These are phyloP conservation scores for Flaveria floridana DNA, from an alignment of 140 eudicot genomes.

Conservation along the genomic window DNA sequence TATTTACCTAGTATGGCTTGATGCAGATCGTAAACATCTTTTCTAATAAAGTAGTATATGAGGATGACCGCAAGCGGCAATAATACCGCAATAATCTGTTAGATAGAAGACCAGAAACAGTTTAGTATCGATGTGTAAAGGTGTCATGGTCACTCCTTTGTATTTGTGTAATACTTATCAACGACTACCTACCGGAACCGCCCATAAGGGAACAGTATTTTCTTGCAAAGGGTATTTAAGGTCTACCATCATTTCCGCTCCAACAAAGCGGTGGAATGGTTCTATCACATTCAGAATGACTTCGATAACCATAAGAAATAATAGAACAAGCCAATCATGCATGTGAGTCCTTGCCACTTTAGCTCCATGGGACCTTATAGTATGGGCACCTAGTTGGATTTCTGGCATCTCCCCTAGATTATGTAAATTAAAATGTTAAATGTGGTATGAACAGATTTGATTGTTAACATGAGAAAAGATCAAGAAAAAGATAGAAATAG, in stretches of 20 bases:
- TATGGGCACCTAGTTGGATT: slow-evolving; percentile 74
- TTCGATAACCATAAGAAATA: slow-evolving; percentile 66
- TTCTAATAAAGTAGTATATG: slow-evolving; percentile 62
- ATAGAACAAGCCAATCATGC: slow-evolving; percentile 83
- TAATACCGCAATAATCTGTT: slow-evolving; percentile 64
- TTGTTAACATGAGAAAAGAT: neutral
- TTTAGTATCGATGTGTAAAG: slow-evolving; percentile 14
- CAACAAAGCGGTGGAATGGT: slow-evolving; percentile 92
- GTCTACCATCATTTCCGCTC: slow-evolving; percentile 75
- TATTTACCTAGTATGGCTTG: slow-evolving; percentile 69
- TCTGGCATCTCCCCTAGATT: slow-evolving; percentile 68
- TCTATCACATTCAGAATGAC: slow-evolving; percentile 62
- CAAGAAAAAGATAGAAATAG: neutral
- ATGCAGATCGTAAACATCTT: slow-evolving; percentile 83
- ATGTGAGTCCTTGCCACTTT: slow-evolving; percentile 69
- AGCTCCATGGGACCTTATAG: slow-evolving; percentile 73
- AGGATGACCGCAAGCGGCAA: slow-evolving; percentile 63
- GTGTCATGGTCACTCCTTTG: neutral
- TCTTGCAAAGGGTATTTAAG: slow-evolving; percentile 79
- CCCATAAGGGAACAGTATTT: slow-evolving; percentile 85
- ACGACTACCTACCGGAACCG: slow-evolving; percentile 63
- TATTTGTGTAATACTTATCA: neutral
- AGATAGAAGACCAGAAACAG: slow-evolving; percentile 1
- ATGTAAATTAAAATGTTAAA: slow-evolving; percentile 20
- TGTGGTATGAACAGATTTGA: neutral